These are phyloP conservation scores for Phytophthora melonis DNA, from an alignment of 352 stramenopile species.

Conservation along the genomic window DNA sequence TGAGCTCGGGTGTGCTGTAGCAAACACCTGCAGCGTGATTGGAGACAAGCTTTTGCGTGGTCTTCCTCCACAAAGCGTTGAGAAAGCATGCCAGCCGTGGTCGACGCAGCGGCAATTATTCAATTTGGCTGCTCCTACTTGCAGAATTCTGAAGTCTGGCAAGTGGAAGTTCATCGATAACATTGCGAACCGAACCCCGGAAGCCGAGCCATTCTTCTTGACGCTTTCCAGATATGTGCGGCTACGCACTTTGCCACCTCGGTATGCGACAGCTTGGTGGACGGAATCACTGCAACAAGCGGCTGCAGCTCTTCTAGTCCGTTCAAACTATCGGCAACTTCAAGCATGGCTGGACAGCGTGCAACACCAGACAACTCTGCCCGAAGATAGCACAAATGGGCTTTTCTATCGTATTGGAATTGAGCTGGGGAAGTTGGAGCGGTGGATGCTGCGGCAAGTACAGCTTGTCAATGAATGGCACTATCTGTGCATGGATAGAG, in stretches of 20 bases:
- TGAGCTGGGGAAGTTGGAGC: constrained; percentile 57
- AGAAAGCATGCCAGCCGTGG: constrained; percentile 48
- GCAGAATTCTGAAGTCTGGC: constrained; percentile 21
- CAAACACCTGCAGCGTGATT: constrained; percentile 47
- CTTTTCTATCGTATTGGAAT: constrained; percentile 45
- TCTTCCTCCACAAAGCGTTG: constrained; percentile 34
- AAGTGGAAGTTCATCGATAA: constrained; percentile 36
- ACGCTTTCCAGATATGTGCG: constrained; percentile 29
- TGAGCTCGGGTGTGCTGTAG: constrained; percentile 43
- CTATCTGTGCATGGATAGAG: constrained; percentile 52
- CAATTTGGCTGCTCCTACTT: constrained; percentile 21
- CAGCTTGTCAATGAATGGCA: constrained; percentile 75
- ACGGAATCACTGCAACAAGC: constrained; percentile 32
- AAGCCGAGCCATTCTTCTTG: constrained; percentile 33
- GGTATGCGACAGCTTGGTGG: constrained; percentile 29
- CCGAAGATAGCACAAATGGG: constrained; percentile 9
- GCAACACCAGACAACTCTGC: not conserved
- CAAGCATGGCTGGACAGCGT: constrained; percentile 18
- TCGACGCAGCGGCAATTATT: constrained; percentile 37
- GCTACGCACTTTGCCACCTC: constrained; percentile 31
- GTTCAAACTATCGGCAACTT: constrained; percentile 24
- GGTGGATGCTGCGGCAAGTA: constrained; percentile 71
- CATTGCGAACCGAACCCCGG: constrained; percentile 27
- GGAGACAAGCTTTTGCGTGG: constrained; percentile 54
- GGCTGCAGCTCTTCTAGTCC: constrained; percentile 35